Conservation (phyloP, 2,329 filamentous ascomycete genomes). For the Sclerotinia spermophila region DNA sequence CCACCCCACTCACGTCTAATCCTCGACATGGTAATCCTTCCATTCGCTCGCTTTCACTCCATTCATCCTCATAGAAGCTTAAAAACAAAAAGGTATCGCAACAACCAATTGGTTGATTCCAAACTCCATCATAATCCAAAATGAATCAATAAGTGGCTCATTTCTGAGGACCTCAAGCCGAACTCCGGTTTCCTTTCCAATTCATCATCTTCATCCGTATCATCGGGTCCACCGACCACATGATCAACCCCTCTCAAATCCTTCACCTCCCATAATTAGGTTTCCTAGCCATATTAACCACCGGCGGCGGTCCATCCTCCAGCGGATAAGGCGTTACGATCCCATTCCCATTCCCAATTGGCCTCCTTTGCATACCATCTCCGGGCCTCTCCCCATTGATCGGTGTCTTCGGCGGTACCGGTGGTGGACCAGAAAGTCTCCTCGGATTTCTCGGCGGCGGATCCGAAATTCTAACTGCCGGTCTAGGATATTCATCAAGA, state of each 20-base stretch:
- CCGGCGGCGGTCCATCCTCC: slow-evolving; percentile 75
- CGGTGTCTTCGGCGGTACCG: slow-evolving; percentile 74
- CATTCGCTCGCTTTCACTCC: not conserved
- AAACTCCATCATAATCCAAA: slow-evolving; percentile 4
- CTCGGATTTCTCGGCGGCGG: slow-evolving; percentile 13
- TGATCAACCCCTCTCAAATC: not conserved
- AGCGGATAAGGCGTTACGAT: slow-evolving; percentile 64
- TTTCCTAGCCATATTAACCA: slow-evolving; percentile 82
- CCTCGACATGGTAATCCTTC: not conserved
- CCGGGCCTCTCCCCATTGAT: slow-evolving; percentile 48
- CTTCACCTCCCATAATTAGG: slow-evolving; percentile 45
- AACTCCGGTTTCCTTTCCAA: not conserved
- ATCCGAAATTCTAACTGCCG: slow-evolving; percentile 20
- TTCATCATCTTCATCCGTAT: not conserved
- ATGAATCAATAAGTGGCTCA: not conserved
- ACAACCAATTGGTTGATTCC: not conserved
- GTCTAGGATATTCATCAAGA: slow-evolving; percentile 54
- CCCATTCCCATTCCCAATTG: slow-evolving; percentile 21
- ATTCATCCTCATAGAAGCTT: not conserved
- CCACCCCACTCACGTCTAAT: not conserved
- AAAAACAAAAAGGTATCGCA: slow-evolving; percentile 14
- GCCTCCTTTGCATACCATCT: slow-evolving; percentile 25
- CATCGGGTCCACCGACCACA: not conserved
- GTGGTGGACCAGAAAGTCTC: slow-evolving; percentile 55
- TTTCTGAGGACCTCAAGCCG: not conserved